phyloP scores from a whole-genome alignment of 2,329 filamentous ascomycete species.

The Aspergillus oerlinghausenensis region DNA sequence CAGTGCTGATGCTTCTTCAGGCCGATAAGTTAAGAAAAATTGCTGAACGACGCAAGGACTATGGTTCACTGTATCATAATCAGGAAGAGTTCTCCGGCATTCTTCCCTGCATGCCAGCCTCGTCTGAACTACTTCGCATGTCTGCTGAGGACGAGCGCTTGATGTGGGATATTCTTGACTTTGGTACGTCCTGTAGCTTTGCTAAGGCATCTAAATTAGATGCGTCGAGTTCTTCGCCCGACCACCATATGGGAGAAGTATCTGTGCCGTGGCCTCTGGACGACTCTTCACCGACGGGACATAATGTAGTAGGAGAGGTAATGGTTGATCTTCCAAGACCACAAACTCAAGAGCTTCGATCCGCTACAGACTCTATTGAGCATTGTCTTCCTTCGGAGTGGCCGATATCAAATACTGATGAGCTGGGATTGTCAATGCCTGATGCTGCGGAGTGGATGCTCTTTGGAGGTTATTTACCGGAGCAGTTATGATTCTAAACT shows the following conservation, averaged over 20 bases:
- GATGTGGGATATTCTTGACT: constrained; percentile 25
- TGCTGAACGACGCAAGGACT: constrained; percentile 18
- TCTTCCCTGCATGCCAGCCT: constrained; percentile 21
- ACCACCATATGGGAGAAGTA: background rate
- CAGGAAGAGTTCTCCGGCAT: constrained; percentile 21
- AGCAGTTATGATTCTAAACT: constrained; percentile 13
- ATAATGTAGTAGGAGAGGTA: no score
- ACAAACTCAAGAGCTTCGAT: background rate
- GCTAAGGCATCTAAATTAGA: background rate
- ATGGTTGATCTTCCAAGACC: no score
- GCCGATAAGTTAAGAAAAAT: constrained; percentile 17
- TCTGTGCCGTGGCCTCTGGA: background rate
- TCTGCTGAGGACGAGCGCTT: constrained; percentile 19
- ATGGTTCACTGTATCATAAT: constrained; percentile 22
- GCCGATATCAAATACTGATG: constrained; percentile 12
- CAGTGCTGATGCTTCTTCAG: constrained; percentile 5
- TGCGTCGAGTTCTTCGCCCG: background rate
- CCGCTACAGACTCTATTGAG: background rate
- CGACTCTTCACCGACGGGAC: background rate
- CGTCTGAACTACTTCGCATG: constrained; percentile 22
- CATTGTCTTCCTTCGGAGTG: constrained; percentile 12
- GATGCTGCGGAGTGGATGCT: constrained; percentile 25
- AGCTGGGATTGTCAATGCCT: constrained; percentile 11
- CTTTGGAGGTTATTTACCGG: constrained; percentile 18
- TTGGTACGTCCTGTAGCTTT: constrained; percentile 13